These are phyloP conservation scores for Trichophyton mentagrophytes DNA, from an alignment of 2,329 filamentous ascomycete genomes.

Conservation along the genomic window DNA sequence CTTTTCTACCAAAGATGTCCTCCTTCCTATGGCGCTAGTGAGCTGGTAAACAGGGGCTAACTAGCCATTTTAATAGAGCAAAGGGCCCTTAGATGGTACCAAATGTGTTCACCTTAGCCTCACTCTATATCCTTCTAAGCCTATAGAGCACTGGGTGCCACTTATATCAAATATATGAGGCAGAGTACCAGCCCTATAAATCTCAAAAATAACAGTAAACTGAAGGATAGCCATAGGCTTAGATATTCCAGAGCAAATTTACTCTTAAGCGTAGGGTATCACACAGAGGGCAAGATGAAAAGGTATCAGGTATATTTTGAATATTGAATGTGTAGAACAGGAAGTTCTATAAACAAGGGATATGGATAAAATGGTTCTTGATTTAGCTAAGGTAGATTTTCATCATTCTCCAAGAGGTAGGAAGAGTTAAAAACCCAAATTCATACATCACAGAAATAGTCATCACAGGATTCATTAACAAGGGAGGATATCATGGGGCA, in stretches of 20 bases:
- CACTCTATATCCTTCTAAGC: background rate
- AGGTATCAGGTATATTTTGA: background rate
- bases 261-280: background rate
- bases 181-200: background rate
- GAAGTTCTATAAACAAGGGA: background rate
- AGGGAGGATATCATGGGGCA: background rate
- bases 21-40: background rate
- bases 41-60: background rate
- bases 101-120: background rate
- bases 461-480: slow-evolving; percentile 4
- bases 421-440: background rate
- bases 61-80: background rate
- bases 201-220: too few relatives aligned
- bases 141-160: background rate
- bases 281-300: background rate
- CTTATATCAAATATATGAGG: background rate
- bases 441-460: background rate
- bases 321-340: background rate
- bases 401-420: background rate
- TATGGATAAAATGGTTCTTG: background rate
- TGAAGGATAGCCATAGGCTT: too few relatives aligned
- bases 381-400: background rate
- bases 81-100: background rate
- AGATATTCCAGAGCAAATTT: background rate
- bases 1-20: background rate